Percentiles rank a stretch among this genome's conserved stretches.
Evolutionary conservation across 306 rosid species (phyloP).

Genomic region (Carpinus fangiana): DNA sequence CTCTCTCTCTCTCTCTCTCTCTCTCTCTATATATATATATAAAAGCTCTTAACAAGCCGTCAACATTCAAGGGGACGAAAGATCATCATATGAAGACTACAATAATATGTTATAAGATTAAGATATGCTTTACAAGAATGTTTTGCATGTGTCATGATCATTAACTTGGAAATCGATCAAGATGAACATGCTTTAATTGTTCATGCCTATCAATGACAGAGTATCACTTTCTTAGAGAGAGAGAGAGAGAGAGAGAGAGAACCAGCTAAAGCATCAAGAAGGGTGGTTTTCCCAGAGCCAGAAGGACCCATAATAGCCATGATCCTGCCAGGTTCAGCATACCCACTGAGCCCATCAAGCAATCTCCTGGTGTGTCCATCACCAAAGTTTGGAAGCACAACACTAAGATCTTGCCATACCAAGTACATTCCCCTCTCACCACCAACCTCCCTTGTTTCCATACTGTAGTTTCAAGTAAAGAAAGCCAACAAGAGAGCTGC

Average conservation of each 20-base stretch:
- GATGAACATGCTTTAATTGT: not conserved
- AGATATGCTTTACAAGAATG: not conserved
- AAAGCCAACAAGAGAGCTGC: not conserved
- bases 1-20: too few relatives aligned
- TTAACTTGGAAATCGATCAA: not conserved
- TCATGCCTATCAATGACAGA: not conserved
- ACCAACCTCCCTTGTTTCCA: constrained; percentile 39
- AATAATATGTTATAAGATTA: too few relatives aligned
- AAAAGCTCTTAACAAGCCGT: too few relatives aligned
- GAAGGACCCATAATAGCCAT: constrained; percentile 98
- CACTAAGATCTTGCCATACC: constrained; percentile 81
- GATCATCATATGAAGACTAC: too few relatives aligned
- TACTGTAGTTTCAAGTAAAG: not conserved
- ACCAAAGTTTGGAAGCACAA: constrained; percentile 71
- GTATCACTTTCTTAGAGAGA: not conserved
- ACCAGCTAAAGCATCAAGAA: constrained; percentile 93
- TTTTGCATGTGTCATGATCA: too few relatives aligned
- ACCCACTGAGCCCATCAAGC: constrained; percentile 73
- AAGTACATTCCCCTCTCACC: constrained; percentile 51
- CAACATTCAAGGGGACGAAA: too few relatives aligned
- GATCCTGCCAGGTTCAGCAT: constrained; percentile 82
- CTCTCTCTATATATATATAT: too few relatives aligned
- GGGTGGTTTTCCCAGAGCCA: constrained; percentile 95
- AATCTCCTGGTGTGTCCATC: constrained; percentile 61
- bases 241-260: constrained; percentile 7